Percentiles rank a stretch among this genome's conserved stretches.
Conservation (phyloP, 2,329 filamentous ascomycete genomes). For the Meredithiella fracta region DNA sequence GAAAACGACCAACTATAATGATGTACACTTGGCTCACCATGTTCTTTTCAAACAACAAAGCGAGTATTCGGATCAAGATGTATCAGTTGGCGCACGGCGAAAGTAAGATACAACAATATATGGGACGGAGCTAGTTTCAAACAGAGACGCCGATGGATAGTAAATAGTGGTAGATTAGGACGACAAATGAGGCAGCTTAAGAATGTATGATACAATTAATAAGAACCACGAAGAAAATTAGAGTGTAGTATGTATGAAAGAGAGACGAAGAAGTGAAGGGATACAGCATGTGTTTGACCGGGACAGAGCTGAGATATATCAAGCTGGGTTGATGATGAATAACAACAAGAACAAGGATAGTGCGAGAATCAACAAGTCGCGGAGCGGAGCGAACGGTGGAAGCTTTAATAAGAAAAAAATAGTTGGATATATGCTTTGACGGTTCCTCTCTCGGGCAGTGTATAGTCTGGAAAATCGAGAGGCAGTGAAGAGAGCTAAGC, state of each 20-base stretch:
- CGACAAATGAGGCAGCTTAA: neutral
- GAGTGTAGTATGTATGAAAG: neutral
- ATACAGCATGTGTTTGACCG: no score
- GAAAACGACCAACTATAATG: constrained; percentile 11
- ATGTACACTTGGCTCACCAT: constrained; percentile 11
- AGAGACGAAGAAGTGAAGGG: neutral
- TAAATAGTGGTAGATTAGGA: neutral
- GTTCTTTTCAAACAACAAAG: neutral
- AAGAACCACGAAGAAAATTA: no score
- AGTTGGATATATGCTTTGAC: no score
- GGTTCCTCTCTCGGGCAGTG: no score
- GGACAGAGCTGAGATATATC: no score
- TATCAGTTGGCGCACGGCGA: neutral
- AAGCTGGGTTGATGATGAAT: neutral
- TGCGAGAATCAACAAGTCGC: neutral
- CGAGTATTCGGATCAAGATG: neutral
- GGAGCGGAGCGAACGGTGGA: constrained; percentile 5
- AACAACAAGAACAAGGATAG: constrained; percentile 1
- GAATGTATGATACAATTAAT: neutral
- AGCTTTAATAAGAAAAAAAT: constrained; percentile 7
- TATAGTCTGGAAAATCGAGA: no score
- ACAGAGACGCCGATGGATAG: neutral
- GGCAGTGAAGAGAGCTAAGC: no score
- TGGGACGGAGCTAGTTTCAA: neutral
- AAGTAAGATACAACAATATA: neutral